A percentile compares a stretch with the other conserved stretches of the same genome.
Evolutionary conservation across 2,329 filamentous ascomycete species (phyloP).

Genomic region (Diaporthe sp.): DNA sequence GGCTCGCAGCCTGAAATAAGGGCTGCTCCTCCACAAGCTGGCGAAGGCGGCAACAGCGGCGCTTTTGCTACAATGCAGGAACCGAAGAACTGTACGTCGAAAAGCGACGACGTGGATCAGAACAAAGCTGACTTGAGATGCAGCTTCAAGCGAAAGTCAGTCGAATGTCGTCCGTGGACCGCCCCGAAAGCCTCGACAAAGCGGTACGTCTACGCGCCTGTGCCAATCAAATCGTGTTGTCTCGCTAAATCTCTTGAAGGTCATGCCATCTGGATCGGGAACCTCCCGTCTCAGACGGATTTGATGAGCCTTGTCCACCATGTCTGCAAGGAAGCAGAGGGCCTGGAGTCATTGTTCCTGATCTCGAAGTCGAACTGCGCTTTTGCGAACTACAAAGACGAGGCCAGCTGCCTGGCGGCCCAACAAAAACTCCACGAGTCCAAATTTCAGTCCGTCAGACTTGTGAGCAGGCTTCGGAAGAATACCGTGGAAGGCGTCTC

Average conservation of each 20-base stretch:
- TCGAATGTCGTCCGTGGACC: slow-evolving; percentile 62
- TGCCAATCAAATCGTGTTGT: neutral
- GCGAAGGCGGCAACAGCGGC: slow-evolving; percentile 27
- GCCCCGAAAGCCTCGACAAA: slow-evolving; percentile 68
- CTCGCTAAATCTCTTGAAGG: slow-evolving; percentile 57
- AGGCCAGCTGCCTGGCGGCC: slow-evolving; percentile 78
- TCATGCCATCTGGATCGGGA: slow-evolving; percentile 95
- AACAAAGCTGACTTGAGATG: slow-evolving; percentile 16
- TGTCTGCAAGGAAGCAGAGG: slow-evolving; percentile 81
- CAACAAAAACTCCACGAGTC: slow-evolving; percentile 91
- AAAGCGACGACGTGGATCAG: neutral
- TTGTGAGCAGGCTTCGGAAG: slow-evolving; percentile 85
- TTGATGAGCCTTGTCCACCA: slow-evolving; percentile 90
- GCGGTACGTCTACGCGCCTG: slow-evolving; percentile 59
- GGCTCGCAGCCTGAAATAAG: slow-evolving; percentile 42
- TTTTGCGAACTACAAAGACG: slow-evolving; percentile 93
- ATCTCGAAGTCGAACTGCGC: slow-evolving; percentile 98
- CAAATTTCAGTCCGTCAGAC: slow-evolving; percentile 83
- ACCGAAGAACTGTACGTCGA: slow-evolving; percentile 34
- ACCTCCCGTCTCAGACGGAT: slow-evolving; percentile 85
- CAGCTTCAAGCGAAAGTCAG: slow-evolving; percentile 42
- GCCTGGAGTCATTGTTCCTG: slow-evolving; percentile 89
- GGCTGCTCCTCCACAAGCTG: slow-evolving; percentile 34
- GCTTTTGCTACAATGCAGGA: slow-evolving; percentile 28
- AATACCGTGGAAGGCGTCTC: slow-evolving; percentile 58